phyloP scores from a whole-genome alignment of 768 basidiomycete species.

The Cubamyces sp. region DNA sequence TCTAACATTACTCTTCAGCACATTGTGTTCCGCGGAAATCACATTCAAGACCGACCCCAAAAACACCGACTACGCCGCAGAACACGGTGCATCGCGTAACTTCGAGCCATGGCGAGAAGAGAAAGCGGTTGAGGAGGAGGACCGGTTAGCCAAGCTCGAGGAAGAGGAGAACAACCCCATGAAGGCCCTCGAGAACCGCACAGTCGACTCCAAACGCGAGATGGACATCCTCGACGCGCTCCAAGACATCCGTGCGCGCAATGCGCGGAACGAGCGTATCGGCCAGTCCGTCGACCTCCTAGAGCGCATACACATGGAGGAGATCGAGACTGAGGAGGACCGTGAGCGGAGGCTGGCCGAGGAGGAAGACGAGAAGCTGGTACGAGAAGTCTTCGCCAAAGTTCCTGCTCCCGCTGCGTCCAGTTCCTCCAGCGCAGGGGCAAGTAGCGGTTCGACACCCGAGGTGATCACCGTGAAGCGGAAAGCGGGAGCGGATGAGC shows the following conservation, averaged over 20 bases:
- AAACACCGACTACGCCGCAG: slow-evolving; percentile 91
- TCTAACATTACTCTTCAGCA: slow-evolving; percentile 50
- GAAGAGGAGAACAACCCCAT: slow-evolving; percentile 97
- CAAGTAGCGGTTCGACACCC: slow-evolving; percentile 26
- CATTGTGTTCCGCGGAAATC: slow-evolving; percentile 95
- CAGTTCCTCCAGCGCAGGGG: slow-evolving; percentile 8
- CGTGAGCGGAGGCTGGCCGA: slow-evolving; percentile 69
- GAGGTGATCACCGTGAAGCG: slow-evolving; percentile 76
- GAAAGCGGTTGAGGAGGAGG: slow-evolving; percentile 75
- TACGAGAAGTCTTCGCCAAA: slow-evolving; percentile 87
- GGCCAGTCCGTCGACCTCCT: slow-evolving; percentile 75
- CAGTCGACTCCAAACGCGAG: slow-evolving; percentile 90
- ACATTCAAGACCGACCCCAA: slow-evolving; percentile 99
- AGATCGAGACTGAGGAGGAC: slow-evolving; percentile 80
- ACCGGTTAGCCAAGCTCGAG: slow-evolving; percentile 81
- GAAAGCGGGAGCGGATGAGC: slow-evolving; percentile 81
- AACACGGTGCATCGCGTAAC: slow-evolving; percentile 96
- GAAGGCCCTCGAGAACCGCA: slow-evolving; percentile 94
- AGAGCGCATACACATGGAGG: slow-evolving; percentile 63
- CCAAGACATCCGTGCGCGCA: slow-evolving; percentile 87
- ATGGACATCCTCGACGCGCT: slow-evolving; percentile 98
- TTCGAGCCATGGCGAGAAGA: slow-evolving; percentile 98
- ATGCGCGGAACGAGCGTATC: slow-evolving; percentile 86
- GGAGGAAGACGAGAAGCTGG: slow-evolving; percentile 90
- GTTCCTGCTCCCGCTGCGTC: slow-evolving; percentile 47